Evolutionary conservation across 2,329 filamentous ascomycete genomes (phyloP), one percentile per base, ranked within the genome.

Genomic region (Ophiosphaerella narmari): DNA sequence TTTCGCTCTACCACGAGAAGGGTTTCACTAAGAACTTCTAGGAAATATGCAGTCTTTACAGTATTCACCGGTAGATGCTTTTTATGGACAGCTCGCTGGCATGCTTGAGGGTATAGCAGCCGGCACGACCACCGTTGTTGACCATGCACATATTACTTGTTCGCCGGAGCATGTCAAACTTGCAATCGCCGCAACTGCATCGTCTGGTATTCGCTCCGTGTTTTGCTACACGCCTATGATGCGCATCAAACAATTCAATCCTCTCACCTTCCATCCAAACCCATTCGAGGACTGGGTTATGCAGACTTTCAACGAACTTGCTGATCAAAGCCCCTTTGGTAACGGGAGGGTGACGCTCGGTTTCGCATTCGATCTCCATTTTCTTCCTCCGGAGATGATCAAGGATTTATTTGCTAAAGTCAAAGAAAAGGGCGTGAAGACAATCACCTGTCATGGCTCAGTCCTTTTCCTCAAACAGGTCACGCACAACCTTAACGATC

Each of bases 61-160:
- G 24, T 68, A 54, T 50, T 49, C 54, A 2, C 47, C 63, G 4
- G 47, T 58, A 14, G 67, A 69, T 29, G 42, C 62, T 13, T 69
- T 65, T 54, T 67, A 63, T 39, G 63, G 67, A 23, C 62, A 69
- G 41, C 54, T 70, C 4, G 55, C 59, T 13, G 80, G 80, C 0
- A 62, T 81, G 1, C 74, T 80, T 2, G 81, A 84, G 51, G 72
- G 76, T 0, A 59, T 83, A n/a, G 77, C 81, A 26, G 78, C 77
- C 0, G 81, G 81, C 4, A 80, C 82, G 8, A 84, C 81, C 0
- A 80, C 78, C 0, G 72, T 76, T 0, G 72, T 84, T 0, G 81
- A 84, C 46, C 80, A 83, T 41, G 80, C 81, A 1, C 79, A 80
- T 32, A 73, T 79, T 24, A 81, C 73, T 0, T 81, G 59, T 63